Base-by-base conservation (phyloP, 139 green algal species). In the Tetradesmus lagerheimii region DNA sequence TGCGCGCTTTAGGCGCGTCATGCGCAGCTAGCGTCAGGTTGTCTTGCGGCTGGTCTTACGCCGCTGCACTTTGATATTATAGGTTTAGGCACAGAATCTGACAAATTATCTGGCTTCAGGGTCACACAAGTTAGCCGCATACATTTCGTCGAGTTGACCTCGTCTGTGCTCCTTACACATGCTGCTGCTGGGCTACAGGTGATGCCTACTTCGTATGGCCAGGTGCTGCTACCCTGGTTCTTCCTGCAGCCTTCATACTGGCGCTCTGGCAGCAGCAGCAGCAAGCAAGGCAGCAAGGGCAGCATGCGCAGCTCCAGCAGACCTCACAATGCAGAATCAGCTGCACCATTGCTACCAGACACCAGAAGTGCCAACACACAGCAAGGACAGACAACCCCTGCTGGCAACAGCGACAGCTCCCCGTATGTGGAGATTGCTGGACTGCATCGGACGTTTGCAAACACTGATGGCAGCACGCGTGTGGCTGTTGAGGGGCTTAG, bases 401-500 rank as follows among this genome's bases (percentile, higher is more conserved):
- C 1, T n/a, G n/a, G n/a, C n/a, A n/a, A n/a, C 66, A 62, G 85
- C 85, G 62, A 74, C 35, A n/a, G n/a, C 37, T 41, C 43, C 23
- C 57, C 85, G 2, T 76, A 80, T 47, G 71, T 83, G 18, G 3
- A 14, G 18, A 12, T 38, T 1, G 15, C 15, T 23, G 45, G 43
- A 27, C 71, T 83, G 43, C 38, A 74, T 11, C 43, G 71, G 16
- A 39, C 80, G 43, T 84, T 89, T 37, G 29, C 9, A 9, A 25
- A 35, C 43, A 76, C 41, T n/a, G 77, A 74, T 20, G 45, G 71
- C 29, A 81, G 37, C 25, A 83, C 45, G 1, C 82, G 89, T 47
- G 79, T 93, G 45, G 97, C 97, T 37, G 91, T 98, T 43, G 96
- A 97, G 66, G 93, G 92, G 0, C 83, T 98, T 29, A 87, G 75